These are phyloP conservation scores for Termitomyces titanicus DNA, from an alignment of 768 basidiomycete genomes.

Conservation along the genomic window DNA sequence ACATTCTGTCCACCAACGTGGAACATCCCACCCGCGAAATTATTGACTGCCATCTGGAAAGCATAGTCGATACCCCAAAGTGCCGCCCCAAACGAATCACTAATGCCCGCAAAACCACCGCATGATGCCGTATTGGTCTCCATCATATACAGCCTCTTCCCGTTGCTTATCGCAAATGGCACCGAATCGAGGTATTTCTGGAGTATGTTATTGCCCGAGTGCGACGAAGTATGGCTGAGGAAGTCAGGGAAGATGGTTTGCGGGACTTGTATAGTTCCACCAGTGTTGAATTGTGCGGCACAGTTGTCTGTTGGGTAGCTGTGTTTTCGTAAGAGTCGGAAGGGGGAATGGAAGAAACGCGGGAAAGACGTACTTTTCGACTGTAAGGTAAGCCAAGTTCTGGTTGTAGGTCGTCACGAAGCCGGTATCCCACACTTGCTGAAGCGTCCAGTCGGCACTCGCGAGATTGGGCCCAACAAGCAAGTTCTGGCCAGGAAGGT, in stretches of 20 bases:
- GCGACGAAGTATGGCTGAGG: conserved; percentile 46
- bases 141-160: conserved; percentile 57
- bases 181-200: conserved; percentile 50
- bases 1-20: conserved; percentile 64
- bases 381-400: conserved; percentile 43
- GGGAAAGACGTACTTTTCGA: conserved; percentile 47
- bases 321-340: conserved; percentile 16
- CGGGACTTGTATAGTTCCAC: conserved; percentile 32
- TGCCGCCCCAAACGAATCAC: conserved; percentile 59
- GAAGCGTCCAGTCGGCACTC: conserved; percentile 49
- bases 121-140: conserved; percentile 72
- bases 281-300: conserved; percentile 42
- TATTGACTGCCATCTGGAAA: conserved; percentile 52
- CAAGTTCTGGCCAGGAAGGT: conserved; percentile 33
- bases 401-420: conserved; percentile 40
- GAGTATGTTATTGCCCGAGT: conserved; percentile 46
- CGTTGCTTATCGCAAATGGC: conserved; percentile 32
- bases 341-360: conserved; percentile 12
- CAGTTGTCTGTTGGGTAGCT: conserved; percentile 68
- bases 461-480: conserved; percentile 58
- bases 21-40: conserved; percentile 46
- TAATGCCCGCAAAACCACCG: conserved; percentile 63
- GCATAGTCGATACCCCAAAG: conserved; percentile 64
- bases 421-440: conserved; percentile 52
- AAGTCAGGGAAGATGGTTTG: conserved; percentile 54